A percentile compares a stretch with the other conserved stretches of the same genome.
Conservation (phyloP, 1,284 basidiomycete genomes). For the Mycena sp. region DNA sequence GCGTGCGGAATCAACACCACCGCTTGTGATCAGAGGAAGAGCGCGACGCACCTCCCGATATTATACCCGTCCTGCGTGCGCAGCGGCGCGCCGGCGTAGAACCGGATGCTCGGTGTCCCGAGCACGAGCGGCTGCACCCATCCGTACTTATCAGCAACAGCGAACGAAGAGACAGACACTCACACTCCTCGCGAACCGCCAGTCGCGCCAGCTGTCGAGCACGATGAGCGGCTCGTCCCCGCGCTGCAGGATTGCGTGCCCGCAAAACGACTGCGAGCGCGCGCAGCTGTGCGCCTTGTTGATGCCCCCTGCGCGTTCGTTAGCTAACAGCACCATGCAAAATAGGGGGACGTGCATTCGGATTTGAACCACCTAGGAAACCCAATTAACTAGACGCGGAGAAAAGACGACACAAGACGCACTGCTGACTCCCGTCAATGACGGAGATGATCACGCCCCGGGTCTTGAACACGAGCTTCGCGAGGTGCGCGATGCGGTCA, state of each 20-base stretch:
- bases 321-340: no score
- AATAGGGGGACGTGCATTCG: constrained; percentile 50
- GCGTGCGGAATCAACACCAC: no score
- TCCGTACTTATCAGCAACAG: not conserved
- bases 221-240: constrained; percentile 91
- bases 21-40: no score
- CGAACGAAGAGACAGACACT: constrained; percentile 31
- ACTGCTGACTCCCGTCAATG: constrained; percentile 86
- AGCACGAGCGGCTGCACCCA: constrained; percentile 75
- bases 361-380: constrained; percentile 80
- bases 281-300: constrained; percentile 58
- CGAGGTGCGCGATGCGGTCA: constrained; percentile 89
- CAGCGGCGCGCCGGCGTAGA: constrained; percentile 93
- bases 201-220: constrained; percentile 83
- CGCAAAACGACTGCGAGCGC: constrained; percentile 81
- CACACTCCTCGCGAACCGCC: constrained; percentile 88
- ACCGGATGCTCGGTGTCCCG: constrained; percentile 77
- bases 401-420: constrained; percentile 35
- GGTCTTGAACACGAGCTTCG: constrained; percentile 93
- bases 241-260: constrained; percentile 86
- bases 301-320: constrained; percentile 63
- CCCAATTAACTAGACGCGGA: constrained; percentile 14
- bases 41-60: constrained; percentile 56
- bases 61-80: constrained; percentile 92
- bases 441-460: constrained; percentile 87